phyloP scores from a whole-genome alignment of 768 basidiomycete species.

The Phanerochaete carnosa region DNA sequence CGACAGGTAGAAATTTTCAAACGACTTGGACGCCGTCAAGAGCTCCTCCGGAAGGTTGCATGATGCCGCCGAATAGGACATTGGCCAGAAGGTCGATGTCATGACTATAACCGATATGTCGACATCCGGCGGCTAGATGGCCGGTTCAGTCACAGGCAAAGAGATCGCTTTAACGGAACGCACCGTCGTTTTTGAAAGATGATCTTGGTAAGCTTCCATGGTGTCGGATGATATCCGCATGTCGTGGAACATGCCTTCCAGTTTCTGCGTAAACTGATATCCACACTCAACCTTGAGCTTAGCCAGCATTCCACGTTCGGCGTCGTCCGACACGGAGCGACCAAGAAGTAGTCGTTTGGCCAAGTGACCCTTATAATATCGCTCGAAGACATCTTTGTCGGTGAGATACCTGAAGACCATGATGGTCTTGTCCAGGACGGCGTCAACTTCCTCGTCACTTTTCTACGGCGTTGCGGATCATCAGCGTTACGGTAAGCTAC shows the following conservation, averaged over 20 bases:
- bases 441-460: constrained; percentile 90
- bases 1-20: constrained; percentile 86
- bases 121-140: constrained; percentile 60
- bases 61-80: constrained; percentile 55
- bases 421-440: constrained; percentile 91
- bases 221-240: constrained; percentile 87
- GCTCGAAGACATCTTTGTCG: constrained; percentile 97
- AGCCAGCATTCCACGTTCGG: constrained; percentile 94
- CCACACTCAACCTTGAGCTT: constrained; percentile 97
- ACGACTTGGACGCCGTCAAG: constrained; percentile 63
- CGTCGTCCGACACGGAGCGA: constrained; percentile 94
- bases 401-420: constrained; percentile 90
- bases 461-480: constrained; percentile 50
- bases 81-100: constrained; percentile 97
- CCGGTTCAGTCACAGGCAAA: not conserved
- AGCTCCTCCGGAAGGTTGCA: constrained; percentile 71
- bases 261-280: constrained; percentile 93
- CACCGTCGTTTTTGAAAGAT: constrained; percentile 61
- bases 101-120: constrained; percentile 89
- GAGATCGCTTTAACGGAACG: constrained; percentile 21
- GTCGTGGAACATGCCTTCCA: constrained; percentile 99
- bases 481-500: not conserved
- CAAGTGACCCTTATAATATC: constrained; percentile 95
- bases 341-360: constrained; percentile 85
- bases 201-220: constrained; percentile 66